Evolutionary conservation across 164 flowering plant genomes (phyloP).

Genomic region (Vitis cinerea): DNA sequence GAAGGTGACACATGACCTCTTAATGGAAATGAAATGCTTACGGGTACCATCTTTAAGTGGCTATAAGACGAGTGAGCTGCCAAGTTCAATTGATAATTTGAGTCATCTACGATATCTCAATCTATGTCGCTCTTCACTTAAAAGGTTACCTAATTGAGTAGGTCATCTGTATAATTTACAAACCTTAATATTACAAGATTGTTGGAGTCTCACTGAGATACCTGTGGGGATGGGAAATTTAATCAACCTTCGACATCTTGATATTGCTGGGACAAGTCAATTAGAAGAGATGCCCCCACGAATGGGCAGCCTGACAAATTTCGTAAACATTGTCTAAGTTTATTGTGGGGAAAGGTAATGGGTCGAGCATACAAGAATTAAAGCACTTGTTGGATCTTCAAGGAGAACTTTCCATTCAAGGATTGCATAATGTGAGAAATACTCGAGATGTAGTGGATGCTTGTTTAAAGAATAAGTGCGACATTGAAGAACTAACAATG

Average conservation of each 20-base stretch:
- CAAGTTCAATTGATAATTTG: slow-evolving; percentile 7
- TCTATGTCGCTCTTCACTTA: slow-evolving; percentile 2
- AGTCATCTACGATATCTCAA: slow-evolving; percentile 18
- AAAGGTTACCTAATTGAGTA: slow-evolving; percentile 10
- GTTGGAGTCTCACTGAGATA: not conserved
- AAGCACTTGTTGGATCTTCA: not conserved
- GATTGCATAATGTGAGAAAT: slow-evolving; percentile 8
- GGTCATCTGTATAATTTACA: slow-evolving; percentile 9
- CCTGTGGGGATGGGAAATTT: slow-evolving; percentile 4
- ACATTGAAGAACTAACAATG: not conserved
- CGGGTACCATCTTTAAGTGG: slow-evolving; percentile 17
- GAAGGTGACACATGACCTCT: too few relatives aligned
- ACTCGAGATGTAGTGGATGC: not conserved
- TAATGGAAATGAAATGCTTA: not conserved
- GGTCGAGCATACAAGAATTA: slow-evolving; percentile 9
- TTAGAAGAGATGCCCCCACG: slow-evolving; percentile 3
- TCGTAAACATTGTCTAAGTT: slow-evolving; percentile 10
- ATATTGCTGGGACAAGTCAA: not conserved
- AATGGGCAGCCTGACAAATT: slow-evolving; percentile 11
- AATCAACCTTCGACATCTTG: slow-evolving; percentile 11
- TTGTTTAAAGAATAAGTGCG: not conserved
- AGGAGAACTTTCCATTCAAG: slow-evolving; percentile 11
- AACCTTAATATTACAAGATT: slow-evolving; percentile 7
- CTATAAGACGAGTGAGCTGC: slow-evolving; percentile 1
- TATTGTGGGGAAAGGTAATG: not conserved